Percentiles rank a stretch among this genome's conserved stretches.
These are phyloP conservation scores for Ophiostoma angusticollis DNA, from an alignment of 2,329 filamentous ascomycete genomes.

Conservation along the genomic window DNA sequence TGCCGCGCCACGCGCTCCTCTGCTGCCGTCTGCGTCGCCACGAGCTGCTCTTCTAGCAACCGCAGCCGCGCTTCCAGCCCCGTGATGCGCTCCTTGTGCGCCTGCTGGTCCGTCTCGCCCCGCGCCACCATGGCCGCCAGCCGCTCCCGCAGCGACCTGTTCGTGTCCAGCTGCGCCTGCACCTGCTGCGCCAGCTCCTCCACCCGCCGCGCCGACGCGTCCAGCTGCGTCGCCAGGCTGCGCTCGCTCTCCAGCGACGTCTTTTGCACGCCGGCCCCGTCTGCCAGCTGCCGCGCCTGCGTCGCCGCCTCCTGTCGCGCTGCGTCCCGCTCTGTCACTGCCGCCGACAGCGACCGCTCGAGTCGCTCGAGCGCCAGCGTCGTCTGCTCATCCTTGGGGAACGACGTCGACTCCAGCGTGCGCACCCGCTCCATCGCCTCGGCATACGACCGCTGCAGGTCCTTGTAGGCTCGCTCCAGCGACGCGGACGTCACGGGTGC, in stretches of 20 bases:
- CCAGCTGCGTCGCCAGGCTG: slow-evolving; percentile 55
- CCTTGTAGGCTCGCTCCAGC: slow-evolving; percentile 59
- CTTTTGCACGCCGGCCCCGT: slow-evolving; percentile 43
- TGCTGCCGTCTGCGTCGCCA: slow-evolving; percentile 70
- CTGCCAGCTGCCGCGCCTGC: slow-evolving; percentile 48
- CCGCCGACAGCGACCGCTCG: slow-evolving; percentile 54
- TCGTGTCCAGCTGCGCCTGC: slow-evolving; percentile 65
- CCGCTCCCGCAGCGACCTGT: slow-evolving; percentile 60
- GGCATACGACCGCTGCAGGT: slow-evolving; percentile 59
- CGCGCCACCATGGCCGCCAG: slow-evolving; percentile 68
- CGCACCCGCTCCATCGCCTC: slow-evolving; percentile 55
- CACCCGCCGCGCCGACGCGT: slow-evolving; percentile 56
- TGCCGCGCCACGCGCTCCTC: slow-evolving; percentile 74
- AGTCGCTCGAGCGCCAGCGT: slow-evolving; percentile 50
- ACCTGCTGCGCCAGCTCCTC: slow-evolving; percentile 72
- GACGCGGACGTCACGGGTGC: slow-evolving; percentile 53
- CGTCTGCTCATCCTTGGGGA: slow-evolving; percentile 42
- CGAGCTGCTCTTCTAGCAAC: slow-evolving; percentile 68
- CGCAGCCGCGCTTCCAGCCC: slow-evolving; percentile 71
- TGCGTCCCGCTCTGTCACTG: slow-evolving; percentile 60
- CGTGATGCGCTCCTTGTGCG: slow-evolving; percentile 71
- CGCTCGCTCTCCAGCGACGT: slow-evolving; percentile 46
- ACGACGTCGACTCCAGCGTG: slow-evolving; percentile 39
- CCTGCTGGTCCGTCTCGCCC: slow-evolving; percentile 71
- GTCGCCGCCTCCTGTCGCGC: slow-evolving; percentile 51